A percentile compares a stretch with the other conserved stretches of the same genome.
These are phyloP conservation scores for Blastobotrys ciferrii DNA, from an alignment of 1,139 yeast genomes.

Conservation along the genomic window DNA sequence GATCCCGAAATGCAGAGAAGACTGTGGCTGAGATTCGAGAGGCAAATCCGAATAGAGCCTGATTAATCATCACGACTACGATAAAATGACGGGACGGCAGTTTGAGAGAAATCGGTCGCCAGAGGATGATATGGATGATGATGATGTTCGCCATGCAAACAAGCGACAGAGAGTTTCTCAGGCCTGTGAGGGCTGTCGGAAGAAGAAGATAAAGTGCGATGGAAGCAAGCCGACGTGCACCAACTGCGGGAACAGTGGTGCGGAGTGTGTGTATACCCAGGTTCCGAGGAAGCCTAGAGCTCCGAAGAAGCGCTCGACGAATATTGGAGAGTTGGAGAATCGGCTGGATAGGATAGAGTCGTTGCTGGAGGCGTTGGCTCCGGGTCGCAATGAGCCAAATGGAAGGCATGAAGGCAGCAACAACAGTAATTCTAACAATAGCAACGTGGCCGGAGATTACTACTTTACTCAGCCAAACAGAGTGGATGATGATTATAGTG, in stretches of 20 bases:
- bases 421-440: background rate
- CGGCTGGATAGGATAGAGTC: conserved; percentile 37
- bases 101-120: background rate
- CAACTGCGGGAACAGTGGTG: conserved; percentile 50
- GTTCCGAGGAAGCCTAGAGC: conserved; percentile 33
- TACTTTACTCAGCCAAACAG: background rate
- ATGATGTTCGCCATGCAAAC: conserved; percentile 3
- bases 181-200: conserved; percentile 66
- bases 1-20: no score
- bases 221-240: conserved; percentile 65
- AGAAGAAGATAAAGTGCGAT: conserved; percentile 69
- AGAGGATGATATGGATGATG: conserved; percentile 3
- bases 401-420: conserved; percentile 21
- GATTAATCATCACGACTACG: background rate
- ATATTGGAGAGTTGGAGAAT: conserved; percentile 31
- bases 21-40: no score
- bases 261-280: conserved; percentile 35
- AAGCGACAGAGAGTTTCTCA: conserved; percentile 39
- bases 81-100: conserved; percentile 5
- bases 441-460: no score
- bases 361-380: conserved; percentile 27
- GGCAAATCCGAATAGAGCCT: no score
- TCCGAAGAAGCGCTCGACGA: conserved; percentile 28
- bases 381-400: conserved; percentile 14
- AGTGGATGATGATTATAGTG: conserved; percentile 3